These are phyloP conservation scores for Inosperma sp. DNA, from an alignment of 768 basidiomycete genomes.

Conservation along the genomic window DNA sequence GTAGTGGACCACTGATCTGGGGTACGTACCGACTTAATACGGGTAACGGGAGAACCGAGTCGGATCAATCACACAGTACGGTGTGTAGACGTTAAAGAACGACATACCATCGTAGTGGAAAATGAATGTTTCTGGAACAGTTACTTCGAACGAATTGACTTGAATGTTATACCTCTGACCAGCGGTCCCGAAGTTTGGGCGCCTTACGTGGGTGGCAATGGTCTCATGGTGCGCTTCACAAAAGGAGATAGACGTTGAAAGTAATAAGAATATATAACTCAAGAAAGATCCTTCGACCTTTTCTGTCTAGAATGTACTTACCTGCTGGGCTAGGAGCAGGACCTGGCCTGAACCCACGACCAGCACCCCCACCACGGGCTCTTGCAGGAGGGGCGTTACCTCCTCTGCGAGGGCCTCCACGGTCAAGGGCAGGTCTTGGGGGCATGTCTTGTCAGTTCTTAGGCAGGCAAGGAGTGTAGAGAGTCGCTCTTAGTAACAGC, in stretches of 20 bases:
- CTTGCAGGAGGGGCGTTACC: constrained; percentile 21
- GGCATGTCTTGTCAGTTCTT: too few relatives aligned
- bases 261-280: neutral
- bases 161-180: constrained; percentile 26
- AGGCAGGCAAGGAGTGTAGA: too few relatives aligned
- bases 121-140: constrained; percentile 54
- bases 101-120: constrained; percentile 74
- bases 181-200: constrained; percentile 31
- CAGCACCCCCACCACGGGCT: constrained; percentile 28
- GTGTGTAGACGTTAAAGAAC: neutral
- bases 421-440: constrained; percentile 21
- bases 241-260: constrained; percentile 14
- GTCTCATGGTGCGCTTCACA: constrained; percentile 21
- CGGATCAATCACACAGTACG: constrained; percentile 1
- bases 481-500: too few relatives aligned
- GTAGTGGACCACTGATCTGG: neutral
- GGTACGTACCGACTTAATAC: constrained; percentile 38
- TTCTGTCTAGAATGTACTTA: constrained; percentile 17
- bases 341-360: constrained; percentile 27
- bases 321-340: constrained; percentile 29
- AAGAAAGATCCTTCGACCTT: neutral
- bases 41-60: neutral
- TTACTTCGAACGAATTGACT: constrained; percentile 59
- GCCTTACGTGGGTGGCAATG: constrained; percentile 30
- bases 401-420: constrained; percentile 21